Evolutionary conservation across 2,329 filamentous ascomycete genomes (phyloP).

Genomic region (Graphilbum fragrans): DNA sequence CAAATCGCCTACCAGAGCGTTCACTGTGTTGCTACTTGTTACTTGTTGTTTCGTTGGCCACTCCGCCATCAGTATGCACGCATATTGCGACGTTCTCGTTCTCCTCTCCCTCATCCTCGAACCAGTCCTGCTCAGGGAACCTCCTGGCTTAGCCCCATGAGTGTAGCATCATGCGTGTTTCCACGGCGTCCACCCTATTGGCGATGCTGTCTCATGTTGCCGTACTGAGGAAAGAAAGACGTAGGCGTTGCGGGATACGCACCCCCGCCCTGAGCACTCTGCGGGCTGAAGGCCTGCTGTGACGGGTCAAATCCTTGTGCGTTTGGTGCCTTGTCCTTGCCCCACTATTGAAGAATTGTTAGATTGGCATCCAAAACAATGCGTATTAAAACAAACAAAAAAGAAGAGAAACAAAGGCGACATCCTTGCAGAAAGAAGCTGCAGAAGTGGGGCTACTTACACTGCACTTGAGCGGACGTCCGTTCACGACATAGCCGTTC

Average conservation of each 20-base stretch:
- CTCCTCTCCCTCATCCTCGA: too few relatives aligned
- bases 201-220: constrained; percentile 38
- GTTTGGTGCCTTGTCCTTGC: constrained; percentile 92
- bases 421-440: not conserved
- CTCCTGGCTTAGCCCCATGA: too few relatives aligned
- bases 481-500: constrained; percentile 96
- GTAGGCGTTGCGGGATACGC: constrained; percentile 64
- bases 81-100: too few relatives aligned
- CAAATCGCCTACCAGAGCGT: too few relatives aligned
- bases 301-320: constrained; percentile 69
- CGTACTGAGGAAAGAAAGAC: constrained; percentile 87
- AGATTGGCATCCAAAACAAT: not conserved
- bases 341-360: constrained; percentile 56
- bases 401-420: not conserved
- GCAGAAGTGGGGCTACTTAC: constrained; percentile 48
- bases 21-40: too few relatives aligned
- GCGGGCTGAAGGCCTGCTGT: constrained; percentile 56
- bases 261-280: constrained; percentile 58
- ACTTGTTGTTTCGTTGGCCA: too few relatives aligned
- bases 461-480: constrained; percentile 93
- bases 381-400: not conserved
- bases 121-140: too few relatives aligned
- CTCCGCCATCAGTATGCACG: too few relatives aligned
- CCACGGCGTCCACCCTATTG: not conserved
- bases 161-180: too few relatives aligned